Conservation (phyloP, 495 filamentous ascomycete genomes). For the Aspergillus steynii region DNA sequence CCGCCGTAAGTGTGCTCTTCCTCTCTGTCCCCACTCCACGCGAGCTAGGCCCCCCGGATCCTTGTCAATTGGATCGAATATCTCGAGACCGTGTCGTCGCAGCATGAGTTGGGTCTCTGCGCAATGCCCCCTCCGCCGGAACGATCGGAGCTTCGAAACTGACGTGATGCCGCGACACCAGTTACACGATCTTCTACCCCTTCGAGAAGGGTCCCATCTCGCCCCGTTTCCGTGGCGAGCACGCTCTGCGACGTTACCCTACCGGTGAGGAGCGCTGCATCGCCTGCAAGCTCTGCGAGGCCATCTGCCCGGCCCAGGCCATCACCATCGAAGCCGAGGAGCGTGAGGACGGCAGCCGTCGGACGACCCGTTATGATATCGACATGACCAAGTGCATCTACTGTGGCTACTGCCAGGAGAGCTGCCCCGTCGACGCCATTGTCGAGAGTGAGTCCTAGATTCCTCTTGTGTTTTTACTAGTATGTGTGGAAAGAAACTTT, state of each 20-base stretch:
- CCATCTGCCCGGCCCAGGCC: slow-evolving; percentile 93
- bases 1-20: slow-evolving; percentile 72
- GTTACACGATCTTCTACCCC: slow-evolving; percentile 97
- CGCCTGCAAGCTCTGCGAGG: slow-evolving; percentile 98
- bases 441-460: slow-evolving; percentile 67
- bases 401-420: slow-evolving; percentile 99
- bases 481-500: background rate
- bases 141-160: slow-evolving; percentile 3
- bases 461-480: background rate
- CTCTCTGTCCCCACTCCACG: slow-evolving; percentile 4
- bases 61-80: background rate
- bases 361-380: slow-evolving; percentile 97
- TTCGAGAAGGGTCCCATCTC: slow-evolving; percentile 99
- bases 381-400: slow-evolving; percentile 99
- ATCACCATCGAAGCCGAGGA: slow-evolving; percentile 99
- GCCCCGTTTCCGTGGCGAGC: slow-evolving; percentile 94
- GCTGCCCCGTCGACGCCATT: slow-evolving; percentile 96
- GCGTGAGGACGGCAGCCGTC: slow-evolving; percentile 88
- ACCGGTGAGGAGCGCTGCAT: slow-evolving; percentile 98
- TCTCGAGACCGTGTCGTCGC: background rate
- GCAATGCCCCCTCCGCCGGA: background rate
- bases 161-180: slow-evolving; percentile 31
- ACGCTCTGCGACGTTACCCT: slow-evolving; percentile 91
- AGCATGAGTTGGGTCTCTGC: background rate
- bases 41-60: background rate